phyloP scores from a whole-genome alignment of 495 filamentous ascomycete genomes.

The Neurospora cerealis region DNA sequence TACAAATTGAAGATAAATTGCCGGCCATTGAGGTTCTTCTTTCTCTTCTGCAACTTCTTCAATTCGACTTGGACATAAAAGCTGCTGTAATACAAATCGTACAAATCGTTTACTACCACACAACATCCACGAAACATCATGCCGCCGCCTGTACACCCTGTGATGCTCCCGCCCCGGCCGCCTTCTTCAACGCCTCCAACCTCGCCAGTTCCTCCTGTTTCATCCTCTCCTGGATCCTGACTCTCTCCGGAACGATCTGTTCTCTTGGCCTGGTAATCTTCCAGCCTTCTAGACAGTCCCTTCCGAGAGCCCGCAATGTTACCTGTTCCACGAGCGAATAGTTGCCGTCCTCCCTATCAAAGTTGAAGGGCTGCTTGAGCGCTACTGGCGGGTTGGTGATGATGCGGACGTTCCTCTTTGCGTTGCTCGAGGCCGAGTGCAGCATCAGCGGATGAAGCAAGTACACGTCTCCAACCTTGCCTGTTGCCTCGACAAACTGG shows the following conservation, averaged over 20 bases:
- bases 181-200: conserved; percentile 19
- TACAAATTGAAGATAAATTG: background rate
- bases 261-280: conserved; percentile 47
- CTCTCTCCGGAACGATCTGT: conserved; percentile 27
- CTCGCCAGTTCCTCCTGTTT: conserved; percentile 35
- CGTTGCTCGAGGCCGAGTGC: conserved; percentile 54
- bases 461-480: conserved; percentile 55
- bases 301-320: conserved; percentile 51
- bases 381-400: conserved; percentile 66
- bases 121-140: background rate
- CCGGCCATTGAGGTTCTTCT: background rate
- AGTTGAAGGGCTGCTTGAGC: conserved; percentile 52
- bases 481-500: conserved; percentile 58
- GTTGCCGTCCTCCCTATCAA: conserved; percentile 48
- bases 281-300: conserved; percentile 51
- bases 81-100: background rate
- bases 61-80: background rate
- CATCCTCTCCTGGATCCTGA: conserved; percentile 40
- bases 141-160: background rate
- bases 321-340: conserved; percentile 62
- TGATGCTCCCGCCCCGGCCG: background rate
- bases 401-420: conserved; percentile 47
- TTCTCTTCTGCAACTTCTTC: background rate
- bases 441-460: conserved; percentile 67
- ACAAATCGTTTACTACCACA: background rate